Evolutionary conservation across 2,329 filamentous ascomycete genomes (phyloP).

Genomic region (Epicoccum nigrum): DNA sequence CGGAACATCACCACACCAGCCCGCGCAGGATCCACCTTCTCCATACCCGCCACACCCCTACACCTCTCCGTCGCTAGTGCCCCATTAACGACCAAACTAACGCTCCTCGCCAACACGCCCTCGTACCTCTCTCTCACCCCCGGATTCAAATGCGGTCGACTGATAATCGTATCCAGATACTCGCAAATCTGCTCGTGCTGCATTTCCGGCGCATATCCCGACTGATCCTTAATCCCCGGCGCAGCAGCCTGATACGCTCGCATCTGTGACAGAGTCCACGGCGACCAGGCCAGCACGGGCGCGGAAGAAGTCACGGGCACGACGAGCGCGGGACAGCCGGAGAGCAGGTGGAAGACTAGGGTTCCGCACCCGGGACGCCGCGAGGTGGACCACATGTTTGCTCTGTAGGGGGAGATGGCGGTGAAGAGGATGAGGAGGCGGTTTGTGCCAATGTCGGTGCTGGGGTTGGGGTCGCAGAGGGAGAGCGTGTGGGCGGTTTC

Average conservation of each 20-base stretch:
- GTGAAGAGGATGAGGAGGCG: conserved; percentile 47
- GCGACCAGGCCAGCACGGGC: conserved; percentile 43
- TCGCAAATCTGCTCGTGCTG: conserved; percentile 47
- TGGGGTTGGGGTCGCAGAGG: conserved; percentile 40
- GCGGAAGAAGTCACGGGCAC: conserved; percentile 39
- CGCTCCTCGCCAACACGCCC: conserved; percentile 39
- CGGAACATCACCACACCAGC: conserved; percentile 48
- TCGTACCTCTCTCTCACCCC: conserved; percentile 37
- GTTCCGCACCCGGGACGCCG: conserved; percentile 47
- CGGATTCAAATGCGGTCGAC: conserved; percentile 30
- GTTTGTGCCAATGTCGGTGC: conserved; percentile 39
- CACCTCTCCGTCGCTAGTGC: conserved; percentile 37
- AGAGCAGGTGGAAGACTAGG: conserved; percentile 46
- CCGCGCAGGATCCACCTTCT: conserved; percentile 44
- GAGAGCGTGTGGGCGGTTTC: conserved; percentile 40
- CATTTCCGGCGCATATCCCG: conserved; percentile 29
- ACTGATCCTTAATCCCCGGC: conserved; percentile 1
- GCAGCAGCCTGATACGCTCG: conserved; percentile 5
- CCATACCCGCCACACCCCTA: conserved; percentile 21
- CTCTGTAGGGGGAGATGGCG: conserved; percentile 46
- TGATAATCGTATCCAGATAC: conserved; percentile 41
- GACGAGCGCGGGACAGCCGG: conserved; percentile 47
- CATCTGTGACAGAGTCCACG: conserved; percentile 46
- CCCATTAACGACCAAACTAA: conserved; percentile 48
- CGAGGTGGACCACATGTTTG: conserved; percentile 46